Conservation (phyloP, 768 basidiomycete species). For the Amanita thiersii region DNA sequence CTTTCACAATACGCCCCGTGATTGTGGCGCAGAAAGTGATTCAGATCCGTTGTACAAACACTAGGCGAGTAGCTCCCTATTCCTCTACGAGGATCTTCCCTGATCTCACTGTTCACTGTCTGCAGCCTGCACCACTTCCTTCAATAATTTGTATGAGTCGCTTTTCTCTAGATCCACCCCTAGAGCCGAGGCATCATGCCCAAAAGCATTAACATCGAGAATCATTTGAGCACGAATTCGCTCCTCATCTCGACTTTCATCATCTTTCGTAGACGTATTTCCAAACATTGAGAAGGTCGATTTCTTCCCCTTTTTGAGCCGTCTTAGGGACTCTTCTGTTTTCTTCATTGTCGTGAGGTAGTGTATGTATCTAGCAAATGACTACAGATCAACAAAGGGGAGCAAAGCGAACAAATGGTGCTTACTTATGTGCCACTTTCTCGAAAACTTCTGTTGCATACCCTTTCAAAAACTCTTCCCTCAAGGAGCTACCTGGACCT, state of each 20-base stretch:
- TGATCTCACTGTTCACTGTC: conserved; percentile 20
- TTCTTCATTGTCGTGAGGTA: conserved; percentile 83
- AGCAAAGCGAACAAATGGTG: not conserved
- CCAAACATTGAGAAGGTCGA: conserved; percentile 75
- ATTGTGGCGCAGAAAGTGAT: too few species aligned
- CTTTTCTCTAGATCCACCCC: conserved; percentile 53
- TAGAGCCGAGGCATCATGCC: conserved; percentile 62
- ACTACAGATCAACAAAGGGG: not conserved
- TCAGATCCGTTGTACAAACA: not conserved
- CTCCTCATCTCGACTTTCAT: conserved; percentile 81
- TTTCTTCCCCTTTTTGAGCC: conserved; percentile 84
- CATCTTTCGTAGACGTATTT: conserved; percentile 37
- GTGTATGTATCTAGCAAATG: conserved; percentile 55
- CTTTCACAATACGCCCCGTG: too few species aligned
- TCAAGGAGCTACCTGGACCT: conserved; percentile 55
- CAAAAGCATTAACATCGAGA: conserved; percentile 80
- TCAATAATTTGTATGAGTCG: conserved; percentile 45
- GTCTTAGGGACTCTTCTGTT: conserved; percentile 81
- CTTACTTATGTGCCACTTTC: conserved; percentile 56
- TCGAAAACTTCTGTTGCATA: conserved; percentile 64
- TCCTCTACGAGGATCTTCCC: too few species aligned
- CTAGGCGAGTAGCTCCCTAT: conserved; percentile 1
- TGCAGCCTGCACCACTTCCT: conserved; percentile 48
- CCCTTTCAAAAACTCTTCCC: conserved; percentile 38
- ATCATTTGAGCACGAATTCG: conserved; percentile 79